phyloP scores from a whole-genome alignment of 2,329 filamentous ascomycete genomes.

The Leptographium galeiforme region DNA sequence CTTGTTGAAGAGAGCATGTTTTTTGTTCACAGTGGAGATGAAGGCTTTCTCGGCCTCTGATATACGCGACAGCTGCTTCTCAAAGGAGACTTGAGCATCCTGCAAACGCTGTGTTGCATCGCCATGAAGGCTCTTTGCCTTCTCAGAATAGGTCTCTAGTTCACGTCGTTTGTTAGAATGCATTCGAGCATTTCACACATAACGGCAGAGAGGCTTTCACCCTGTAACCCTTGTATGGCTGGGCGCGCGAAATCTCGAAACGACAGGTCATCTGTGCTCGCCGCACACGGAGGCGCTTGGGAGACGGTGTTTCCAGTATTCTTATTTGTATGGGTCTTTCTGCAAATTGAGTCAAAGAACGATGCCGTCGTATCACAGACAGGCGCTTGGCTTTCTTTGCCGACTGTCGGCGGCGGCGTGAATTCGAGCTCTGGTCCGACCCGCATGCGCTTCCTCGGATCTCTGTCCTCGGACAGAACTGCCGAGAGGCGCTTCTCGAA shows the following conservation, averaged over 20 bases:
- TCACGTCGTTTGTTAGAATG: neutral
- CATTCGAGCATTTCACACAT: neutral
- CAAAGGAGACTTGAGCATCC: constrained; percentile 1
- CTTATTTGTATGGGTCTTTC: neutral
- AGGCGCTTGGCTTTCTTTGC: neutral
- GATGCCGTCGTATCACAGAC: constrained; percentile 4
- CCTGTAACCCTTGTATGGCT: neutral
- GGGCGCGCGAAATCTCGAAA: neutral
- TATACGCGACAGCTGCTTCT: constrained; percentile 3
- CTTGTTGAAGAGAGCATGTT: constrained; percentile 3
- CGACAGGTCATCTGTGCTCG: neutral
- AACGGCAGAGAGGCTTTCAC: neutral
- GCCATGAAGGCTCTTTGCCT: constrained; percentile 7
- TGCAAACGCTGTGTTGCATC: constrained; percentile 6
- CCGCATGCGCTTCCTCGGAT: neutral
- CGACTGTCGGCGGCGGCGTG: constrained; percentile 6
- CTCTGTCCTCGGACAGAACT: neutral
- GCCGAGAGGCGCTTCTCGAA: constrained; percentile 10
- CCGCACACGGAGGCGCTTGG: neutral
- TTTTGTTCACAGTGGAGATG: neutral
- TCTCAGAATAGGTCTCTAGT: constrained; percentile 10
- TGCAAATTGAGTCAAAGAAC: constrained; percentile 10
- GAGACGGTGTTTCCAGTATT: neutral
- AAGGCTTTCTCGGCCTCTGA: constrained; percentile 3
- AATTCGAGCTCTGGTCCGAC: neutral